Conservation (phyloP, 2,329 filamentous ascomycete species). For the Colletotrichum sp. region DNA sequence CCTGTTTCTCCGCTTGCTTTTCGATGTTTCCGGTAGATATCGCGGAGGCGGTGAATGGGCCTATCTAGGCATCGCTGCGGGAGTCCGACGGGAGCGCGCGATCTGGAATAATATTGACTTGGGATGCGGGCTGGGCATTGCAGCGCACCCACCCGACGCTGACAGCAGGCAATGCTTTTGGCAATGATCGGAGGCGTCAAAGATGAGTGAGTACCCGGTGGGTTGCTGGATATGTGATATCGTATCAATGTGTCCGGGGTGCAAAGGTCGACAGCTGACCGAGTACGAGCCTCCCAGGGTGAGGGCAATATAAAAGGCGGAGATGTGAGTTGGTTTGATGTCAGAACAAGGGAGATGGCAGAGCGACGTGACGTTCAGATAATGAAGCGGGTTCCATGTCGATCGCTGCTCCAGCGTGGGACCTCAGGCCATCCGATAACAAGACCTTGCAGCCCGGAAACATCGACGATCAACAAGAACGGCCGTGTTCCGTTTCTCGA, state of each 20-base stretch:
- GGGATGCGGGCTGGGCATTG: background rate
- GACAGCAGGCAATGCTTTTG: background rate
- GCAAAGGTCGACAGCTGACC: background rate
- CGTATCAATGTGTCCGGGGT: background rate
- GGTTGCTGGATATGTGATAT: background rate
- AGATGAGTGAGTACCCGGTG: background rate
- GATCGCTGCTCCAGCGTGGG: background rate
- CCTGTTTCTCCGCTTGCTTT: constrained; percentile 7
- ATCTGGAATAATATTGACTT: background rate
- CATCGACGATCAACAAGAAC: background rate
- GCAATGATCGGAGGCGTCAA: background rate
- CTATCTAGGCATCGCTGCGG: background rate
- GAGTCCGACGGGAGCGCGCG: background rate
- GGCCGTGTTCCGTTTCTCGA: background rate
- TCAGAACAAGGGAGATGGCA: background rate
- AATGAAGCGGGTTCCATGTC: background rate
- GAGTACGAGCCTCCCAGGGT: background rate
- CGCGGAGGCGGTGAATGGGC: constrained; percentile 2
- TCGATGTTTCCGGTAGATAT: background rate
- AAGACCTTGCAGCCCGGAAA: background rate
- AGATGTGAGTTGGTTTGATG: background rate
- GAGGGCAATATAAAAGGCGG: background rate
- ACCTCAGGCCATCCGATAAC: background rate
- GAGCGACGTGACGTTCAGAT: background rate
- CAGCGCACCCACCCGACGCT: background rate